Conservation (phyloP, 257 asterid species). For the Paulownia fortunei region DNA sequence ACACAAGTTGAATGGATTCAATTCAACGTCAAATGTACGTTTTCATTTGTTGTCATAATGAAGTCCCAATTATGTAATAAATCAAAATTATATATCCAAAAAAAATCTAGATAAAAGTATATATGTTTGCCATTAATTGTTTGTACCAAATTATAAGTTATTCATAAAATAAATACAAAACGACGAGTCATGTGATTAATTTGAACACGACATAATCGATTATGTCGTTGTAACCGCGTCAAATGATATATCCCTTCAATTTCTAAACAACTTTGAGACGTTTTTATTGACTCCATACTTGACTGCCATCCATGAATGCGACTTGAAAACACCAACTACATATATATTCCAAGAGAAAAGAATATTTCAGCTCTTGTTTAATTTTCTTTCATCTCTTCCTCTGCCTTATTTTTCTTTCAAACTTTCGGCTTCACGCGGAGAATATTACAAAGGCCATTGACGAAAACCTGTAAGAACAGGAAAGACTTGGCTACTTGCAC, state of each 20-base stretch:
- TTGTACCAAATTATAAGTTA: too few species aligned
- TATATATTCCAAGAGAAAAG: slow-evolving; percentile 6
- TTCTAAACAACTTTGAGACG: slow-evolving; percentile 26
- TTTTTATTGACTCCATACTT: slow-evolving; percentile 50
- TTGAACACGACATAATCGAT: too few species aligned
- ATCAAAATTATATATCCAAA: too few species aligned
- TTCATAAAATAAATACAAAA: too few species aligned
- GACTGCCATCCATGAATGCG: slow-evolving; percentile 27
- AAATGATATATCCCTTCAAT: background rate
- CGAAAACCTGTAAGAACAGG: slow-evolving; percentile 23
- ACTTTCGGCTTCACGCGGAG: slow-evolving; percentile 26
- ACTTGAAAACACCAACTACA: slow-evolving; percentile 37
- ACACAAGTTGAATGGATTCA: too few species aligned
- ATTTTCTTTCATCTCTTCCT: background rate
- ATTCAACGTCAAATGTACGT: too few species aligned
- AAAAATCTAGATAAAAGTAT: too few species aligned
- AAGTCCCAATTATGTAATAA: too few species aligned
- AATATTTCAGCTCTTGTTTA: slow-evolving; percentile 13
- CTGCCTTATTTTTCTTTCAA: background rate
- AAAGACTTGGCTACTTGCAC: slow-evolving; percentile 1
- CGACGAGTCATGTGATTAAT: too few species aligned
- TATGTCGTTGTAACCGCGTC: slow-evolving; percentile 1
- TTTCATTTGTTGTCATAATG: too few species aligned
- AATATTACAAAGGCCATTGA: slow-evolving; percentile 26
- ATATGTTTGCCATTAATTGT: too few species aligned